Base-by-base conservation (phyloP, 306 rosid genomes). In the Dicorynia guianensis region DNA sequence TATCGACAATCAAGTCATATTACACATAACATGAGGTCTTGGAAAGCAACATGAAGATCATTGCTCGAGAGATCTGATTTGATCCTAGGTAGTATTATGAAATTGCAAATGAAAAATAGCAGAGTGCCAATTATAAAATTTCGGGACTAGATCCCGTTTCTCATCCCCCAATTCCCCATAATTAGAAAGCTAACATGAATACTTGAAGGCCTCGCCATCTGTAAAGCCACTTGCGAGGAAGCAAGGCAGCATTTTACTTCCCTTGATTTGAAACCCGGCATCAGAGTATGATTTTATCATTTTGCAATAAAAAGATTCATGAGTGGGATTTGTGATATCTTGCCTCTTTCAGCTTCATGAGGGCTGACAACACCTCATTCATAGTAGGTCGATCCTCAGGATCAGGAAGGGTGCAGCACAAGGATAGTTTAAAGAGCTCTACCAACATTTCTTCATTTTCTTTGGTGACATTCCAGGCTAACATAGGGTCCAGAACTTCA, bases 321-420 rank as follows among this genome's bases (percentile, higher is more conserved):
- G 30, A 53, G 17, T 53, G 33, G 5, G 33, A 15, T 15, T 15
- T 53, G 12, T n/a, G 18, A 74, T 74, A 56, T 61, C 36, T 62
- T 48, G 58, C 72, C 33, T 50, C 49, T 71, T 83, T 69, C 72
- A 86, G 81, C 83, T 90, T 89, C 81, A 52, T 33, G 69, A 92
- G 92, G 25, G 75, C 57, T 25, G 82, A 78, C 71, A 88, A 35
- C 52, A 88, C 90, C 57, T 71, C 89, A 46, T 86, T 88, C 86
- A 85, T 83, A 80, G 50, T n/a, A 25, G 98, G 97, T 13, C 98
- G 77, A 69, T 80, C 68, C 11, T 86, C 96, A 30, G 93, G 96
- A 67, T 83, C 76, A 11, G 83, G 77, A 68, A 75, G 54, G 42
- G 97, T 86, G 87, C 97, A 93, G 18, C 48, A 54, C 69, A 91